phyloP scores from a whole-genome alignment of 2,329 filamentous ascomycete genomes.

The Talaromyces rugulosus region DNA sequence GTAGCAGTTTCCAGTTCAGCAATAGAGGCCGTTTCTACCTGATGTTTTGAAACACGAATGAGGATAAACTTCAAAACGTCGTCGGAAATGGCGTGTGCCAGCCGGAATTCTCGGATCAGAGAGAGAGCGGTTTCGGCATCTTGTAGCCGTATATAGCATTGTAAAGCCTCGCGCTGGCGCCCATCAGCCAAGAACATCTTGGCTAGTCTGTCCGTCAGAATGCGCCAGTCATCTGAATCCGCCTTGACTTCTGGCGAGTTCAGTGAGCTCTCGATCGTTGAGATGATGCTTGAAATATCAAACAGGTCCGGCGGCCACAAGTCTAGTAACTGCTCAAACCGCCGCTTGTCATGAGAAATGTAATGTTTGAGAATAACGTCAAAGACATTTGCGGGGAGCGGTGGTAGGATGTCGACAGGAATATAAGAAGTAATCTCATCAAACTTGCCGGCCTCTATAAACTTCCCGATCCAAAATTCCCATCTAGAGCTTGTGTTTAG shows the following conservation, averaged over 20 bases:
- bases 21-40: constrained; percentile 60
- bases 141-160: constrained; percentile 84
- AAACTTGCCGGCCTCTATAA: constrained; percentile 78
- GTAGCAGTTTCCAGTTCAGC: constrained; percentile 74
- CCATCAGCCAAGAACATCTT: constrained; percentile 79
- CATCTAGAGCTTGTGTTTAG: constrained; percentile 74
- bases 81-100: constrained; percentile 84
- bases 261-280: constrained; percentile 76
- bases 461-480: constrained; percentile 95
- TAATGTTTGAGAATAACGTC: constrained; percentile 89
- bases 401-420: constrained; percentile 72
- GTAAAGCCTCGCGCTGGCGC: constrained; percentile 76
- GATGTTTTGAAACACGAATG: constrained; percentile 72
- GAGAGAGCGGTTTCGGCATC: constrained; percentile 86
- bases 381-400: constrained; percentile 76
- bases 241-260: constrained; percentile 69
- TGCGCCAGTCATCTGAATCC: constrained; percentile 81
- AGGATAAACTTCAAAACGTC: constrained; percentile 87
- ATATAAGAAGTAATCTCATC: constrained; percentile 86
- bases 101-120: constrained; percentile 79
- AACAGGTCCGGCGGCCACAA: constrained; percentile 82
- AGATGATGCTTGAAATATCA: constrained; percentile 70
- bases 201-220: constrained; percentile 81
- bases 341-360: constrained; percentile 68
- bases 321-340: constrained; percentile 74